Conservation (phyloP, 1,284 basidiomycete genomes). For the Pascua sp. region DNA sequence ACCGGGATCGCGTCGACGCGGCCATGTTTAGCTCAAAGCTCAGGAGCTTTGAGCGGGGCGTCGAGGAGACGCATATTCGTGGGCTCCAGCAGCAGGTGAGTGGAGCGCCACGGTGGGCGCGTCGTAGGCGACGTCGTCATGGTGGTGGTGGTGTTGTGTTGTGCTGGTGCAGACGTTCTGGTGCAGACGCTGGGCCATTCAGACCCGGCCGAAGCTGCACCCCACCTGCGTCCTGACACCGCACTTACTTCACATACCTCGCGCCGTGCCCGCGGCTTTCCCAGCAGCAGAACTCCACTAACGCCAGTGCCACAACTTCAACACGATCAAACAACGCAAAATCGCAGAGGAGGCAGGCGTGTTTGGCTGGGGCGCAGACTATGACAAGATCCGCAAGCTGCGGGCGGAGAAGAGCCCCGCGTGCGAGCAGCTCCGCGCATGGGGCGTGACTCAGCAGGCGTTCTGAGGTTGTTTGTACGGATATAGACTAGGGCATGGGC, state of each 20-base stretch:
- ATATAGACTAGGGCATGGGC: too few species aligned
- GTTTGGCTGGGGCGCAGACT: constrained; percentile 84
- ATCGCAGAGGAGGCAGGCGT: constrained; percentile 75
- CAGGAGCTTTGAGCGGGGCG: constrained; percentile 49
- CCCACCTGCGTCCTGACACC: too few species aligned
- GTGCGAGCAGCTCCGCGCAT: constrained; percentile 58
- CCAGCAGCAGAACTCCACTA: too few species aligned
- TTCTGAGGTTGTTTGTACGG: too few species aligned
- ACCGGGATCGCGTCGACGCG: constrained; percentile 50
- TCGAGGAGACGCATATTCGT: constrained; percentile 70
- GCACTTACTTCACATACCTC: too few species aligned
- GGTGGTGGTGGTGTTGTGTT: too few species aligned
- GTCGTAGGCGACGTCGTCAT: too few species aligned
- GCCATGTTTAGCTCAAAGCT: constrained; percentile 40
- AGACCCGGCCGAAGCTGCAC: too few species aligned
- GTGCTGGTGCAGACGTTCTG: too few species aligned
- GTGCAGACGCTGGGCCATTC: too few species aligned
- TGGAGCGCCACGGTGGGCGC: too few species aligned
- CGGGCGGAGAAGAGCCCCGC: constrained; percentile 50
- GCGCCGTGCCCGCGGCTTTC: too few species aligned
- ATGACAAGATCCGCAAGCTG: constrained; percentile 60
- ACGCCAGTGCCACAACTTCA: constrained; percentile 38
- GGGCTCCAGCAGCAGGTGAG: constrained; percentile 69
- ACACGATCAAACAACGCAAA: constrained; percentile 41
- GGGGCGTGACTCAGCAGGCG: constrained; percentile 26